These are phyloP conservation scores for Hymenoscyphus salicellus DNA, from an alignment of 2,329 filamentous ascomycete species.

Conservation along the genomic window DNA sequence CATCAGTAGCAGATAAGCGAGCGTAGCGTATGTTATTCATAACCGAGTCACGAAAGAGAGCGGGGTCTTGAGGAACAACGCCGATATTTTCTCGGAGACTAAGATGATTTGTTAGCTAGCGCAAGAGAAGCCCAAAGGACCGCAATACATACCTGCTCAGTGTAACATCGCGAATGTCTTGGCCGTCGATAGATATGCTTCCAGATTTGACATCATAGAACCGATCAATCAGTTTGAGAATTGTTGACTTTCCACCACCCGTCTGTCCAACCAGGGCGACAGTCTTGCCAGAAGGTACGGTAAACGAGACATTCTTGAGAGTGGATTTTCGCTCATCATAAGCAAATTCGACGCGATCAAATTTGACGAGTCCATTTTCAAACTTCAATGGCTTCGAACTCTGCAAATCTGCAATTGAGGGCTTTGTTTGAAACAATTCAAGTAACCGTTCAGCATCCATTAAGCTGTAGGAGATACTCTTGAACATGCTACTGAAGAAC, in stretches of 20 bases:
- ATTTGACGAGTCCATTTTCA: conserved; percentile 36
- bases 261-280: conserved; percentile 48
- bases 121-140: conserved; percentile 40
- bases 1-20: conserved; percentile 29
- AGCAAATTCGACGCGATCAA: conserved; percentile 39
- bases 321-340: conserved; percentile 37
- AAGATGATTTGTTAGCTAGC: conserved; percentile 2
- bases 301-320: conserved; percentile 38
- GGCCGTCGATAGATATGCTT: conserved; percentile 39
- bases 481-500: conserved; percentile 43
- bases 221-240: conserved; percentile 44
- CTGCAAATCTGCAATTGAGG: conserved; percentile 50
- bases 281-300: conserved; percentile 38
- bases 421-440: conserved; percentile 55
- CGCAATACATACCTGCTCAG: conserved; percentile 50
- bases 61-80: conserved; percentile 57
- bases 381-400: conserved; percentile 46
- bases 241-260: conserved; percentile 44
- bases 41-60: conserved; percentile 54
- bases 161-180: conserved; percentile 37
- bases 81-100: conserved; percentile 45
- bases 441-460: conserved; percentile 64
- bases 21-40: conserved; percentile 37
- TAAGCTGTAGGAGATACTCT: conserved; percentile 52
- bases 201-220: conserved; percentile 46